Conservation (phyloP, 345 rosid genomes). For the Gossypium rotundifolium region DNA sequence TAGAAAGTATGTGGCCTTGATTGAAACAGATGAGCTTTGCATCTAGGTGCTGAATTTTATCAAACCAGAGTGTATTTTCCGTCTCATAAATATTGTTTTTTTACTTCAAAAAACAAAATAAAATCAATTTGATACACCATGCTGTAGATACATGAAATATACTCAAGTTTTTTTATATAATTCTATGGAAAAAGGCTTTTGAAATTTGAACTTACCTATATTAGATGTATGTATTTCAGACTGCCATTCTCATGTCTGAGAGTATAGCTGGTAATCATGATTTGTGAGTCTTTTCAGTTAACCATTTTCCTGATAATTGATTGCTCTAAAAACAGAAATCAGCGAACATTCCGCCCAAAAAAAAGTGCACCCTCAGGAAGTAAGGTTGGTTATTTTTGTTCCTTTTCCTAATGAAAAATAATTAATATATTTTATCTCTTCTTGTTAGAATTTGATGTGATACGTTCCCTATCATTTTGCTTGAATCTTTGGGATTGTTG, state of each 20-base stretch:
- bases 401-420: neutral
- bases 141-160: neutral
- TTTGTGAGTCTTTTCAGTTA: slow-evolving; percentile 21
- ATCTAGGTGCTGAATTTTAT: neutral
- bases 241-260: neutral
- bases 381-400: slow-evolving; percentile 53
- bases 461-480: neutral
- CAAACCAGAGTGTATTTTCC: neutral
- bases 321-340: slow-evolving; percentile 58
- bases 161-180: neutral
- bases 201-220: neutral
- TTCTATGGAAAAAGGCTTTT: neutral
- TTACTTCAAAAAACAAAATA: no score
- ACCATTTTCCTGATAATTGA: slow-evolving; percentile 1
- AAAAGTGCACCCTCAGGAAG: slow-evolving; percentile 99
- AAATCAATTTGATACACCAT: neutral
- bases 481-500: neutral
- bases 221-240: neutral
- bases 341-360: slow-evolving; percentile 94
- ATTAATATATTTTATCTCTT: neutral
- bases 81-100: neutral
- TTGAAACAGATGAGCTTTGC: neutral
- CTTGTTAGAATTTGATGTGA: neutral
- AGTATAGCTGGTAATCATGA: slow-evolving; percentile 6
- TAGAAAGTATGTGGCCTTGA: neutral